Evolutionary conservation across 2,329 filamentous ascomycete species (phyloP).

Genomic region (Scolecobasidium constrictum): DNA sequence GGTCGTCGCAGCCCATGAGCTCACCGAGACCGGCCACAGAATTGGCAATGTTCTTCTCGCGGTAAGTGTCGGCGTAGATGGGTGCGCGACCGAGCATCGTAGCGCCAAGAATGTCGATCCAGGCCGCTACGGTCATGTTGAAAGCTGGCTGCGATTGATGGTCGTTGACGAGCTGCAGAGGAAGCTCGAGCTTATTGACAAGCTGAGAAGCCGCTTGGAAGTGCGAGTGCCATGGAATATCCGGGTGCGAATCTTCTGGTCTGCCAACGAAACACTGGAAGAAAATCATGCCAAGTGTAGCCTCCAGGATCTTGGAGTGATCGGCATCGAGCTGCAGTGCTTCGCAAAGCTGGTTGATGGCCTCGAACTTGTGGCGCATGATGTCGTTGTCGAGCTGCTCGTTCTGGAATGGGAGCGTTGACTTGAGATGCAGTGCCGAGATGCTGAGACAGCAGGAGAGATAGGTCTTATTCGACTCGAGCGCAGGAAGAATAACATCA

Average conservation of each 20-base stretch:
- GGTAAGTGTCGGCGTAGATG: conserved; percentile 87
- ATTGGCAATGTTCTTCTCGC: conserved; percentile 70
- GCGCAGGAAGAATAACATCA: conserved; percentile 73
- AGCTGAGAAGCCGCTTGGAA: conserved; percentile 84
- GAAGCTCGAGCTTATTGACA: conserved; percentile 74
- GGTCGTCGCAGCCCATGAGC: conserved; percentile 95
- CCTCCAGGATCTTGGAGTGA: conserved; percentile 81
- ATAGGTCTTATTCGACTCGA: conserved; percentile 87
- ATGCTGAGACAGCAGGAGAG: conserved; percentile 93
- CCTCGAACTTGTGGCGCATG: conserved; percentile 80
- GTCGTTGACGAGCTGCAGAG: conserved; percentile 49
- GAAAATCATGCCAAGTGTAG: conserved; percentile 88
- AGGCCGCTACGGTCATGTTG: conserved; percentile 88
- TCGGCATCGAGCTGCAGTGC: conserved; percentile 70
- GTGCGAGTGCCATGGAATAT: conserved; percentile 95
- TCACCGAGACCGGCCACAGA: conserved; percentile 67
- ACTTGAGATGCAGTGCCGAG: conserved; percentile 84
- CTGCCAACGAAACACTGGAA: conserved; percentile 89
- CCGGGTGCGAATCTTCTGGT: conserved; percentile 71
- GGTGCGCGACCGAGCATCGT: conserved; percentile 84
- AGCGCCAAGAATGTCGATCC: conserved; percentile 94
- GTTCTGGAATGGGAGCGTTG: conserved; percentile 48
- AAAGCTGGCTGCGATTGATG: conserved; percentile 65
- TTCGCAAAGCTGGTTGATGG: conserved; percentile 76
- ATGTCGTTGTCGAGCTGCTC: conserved; percentile 83